Conservation (phyloP, 192 early-diverging fungal species). For the Umbelopsis vinacea region DNA sequence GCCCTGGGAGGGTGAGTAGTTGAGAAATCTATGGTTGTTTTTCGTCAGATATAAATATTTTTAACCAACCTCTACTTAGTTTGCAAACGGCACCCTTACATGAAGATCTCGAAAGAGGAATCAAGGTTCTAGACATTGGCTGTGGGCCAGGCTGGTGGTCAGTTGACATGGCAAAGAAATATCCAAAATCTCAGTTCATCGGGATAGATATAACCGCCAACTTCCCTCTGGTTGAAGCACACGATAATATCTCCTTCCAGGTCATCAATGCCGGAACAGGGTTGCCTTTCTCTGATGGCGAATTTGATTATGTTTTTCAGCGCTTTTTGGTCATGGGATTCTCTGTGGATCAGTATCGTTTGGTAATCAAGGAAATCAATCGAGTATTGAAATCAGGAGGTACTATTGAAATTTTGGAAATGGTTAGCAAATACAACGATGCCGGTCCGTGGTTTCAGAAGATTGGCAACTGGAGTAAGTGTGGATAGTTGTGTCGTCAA, state of each 20-base stretch:
- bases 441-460: slow-evolving; percentile 29
- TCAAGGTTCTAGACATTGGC: slow-evolving; percentile 39
- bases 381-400: slow-evolving; percentile 38
- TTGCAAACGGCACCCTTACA: slow-evolving; percentile 34
- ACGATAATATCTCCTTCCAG: slow-evolving; percentile 29
- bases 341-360: slow-evolving; percentile 20
- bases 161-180: slow-evolving; percentile 36
- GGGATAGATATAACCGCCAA: slow-evolving; percentile 40
- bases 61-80: background rate
- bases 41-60: background rate
- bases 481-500: background rate
- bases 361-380: slow-evolving; percentile 31
- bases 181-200: slow-evolving; percentile 43
- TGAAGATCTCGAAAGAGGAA: slow-evolving; percentile 30
- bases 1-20: slow-evolving; percentile 19
- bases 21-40: background rate
- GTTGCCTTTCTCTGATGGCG: slow-evolving; percentile 30
- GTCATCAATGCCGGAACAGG: slow-evolving; percentile 30
- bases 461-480: slow-evolving; percentile 34
- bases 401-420: slow-evolving; percentile 35
- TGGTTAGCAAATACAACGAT: slow-evolving; percentile 29
- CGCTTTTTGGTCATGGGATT: slow-evolving; percentile 45
- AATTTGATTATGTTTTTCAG: slow-evolving; percentile 45
- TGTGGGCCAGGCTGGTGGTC: slow-evolving; percentile 47
- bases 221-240: slow-evolving; percentile 27